Evolutionary conservation across 306 rosid genomes (phyloP), one percentile per base, ranked within the genome.

Genomic region (Casuarina cunninghamiana): DNA sequence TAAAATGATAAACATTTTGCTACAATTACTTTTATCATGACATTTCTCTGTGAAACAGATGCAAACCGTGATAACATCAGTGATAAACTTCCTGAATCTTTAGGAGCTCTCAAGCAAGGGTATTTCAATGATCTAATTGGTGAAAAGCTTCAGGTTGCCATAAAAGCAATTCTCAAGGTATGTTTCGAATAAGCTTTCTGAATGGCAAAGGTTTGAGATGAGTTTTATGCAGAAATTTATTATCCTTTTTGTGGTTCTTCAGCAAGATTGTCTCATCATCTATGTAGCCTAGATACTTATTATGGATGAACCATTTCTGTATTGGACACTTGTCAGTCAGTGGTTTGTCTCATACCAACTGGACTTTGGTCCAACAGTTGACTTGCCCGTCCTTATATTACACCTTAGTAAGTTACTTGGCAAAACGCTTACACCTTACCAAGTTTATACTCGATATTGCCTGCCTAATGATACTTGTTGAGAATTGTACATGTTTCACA

Each of bases 101-200:
- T 90, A 78, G 92, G 81, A 81, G 95, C 98, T 82, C 89, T 94
- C 51, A 53, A 85, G 72, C 81, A 87, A 80, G 89, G 90, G 77
- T 78, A 67, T 83, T 79, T 92, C 19, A 55, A 74, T 26, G 97
- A 89, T 46, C 82, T 90, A 50, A 65, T 92, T 16, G 84, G 90
- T 42, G 88, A 90, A 77, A 94, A 89, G 76, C 81, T 92, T 71
- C 80, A 88, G 75, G 81, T 88, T 75, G 79, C 91, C 75, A 88
- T 92, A 73, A 92, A 89, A 82, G 97, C 86, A 50, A 77, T 92
- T 78, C 92, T 97, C 65, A 89, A 88, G 97, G 97, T 92, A 83
- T 43, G 83, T 44, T n/a, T 53, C 48, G 11, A 71, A 21, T 17
- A 41, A 13, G 45, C 37, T 57, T 68, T 77, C 51, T 16, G 39